Evolutionary conservation across 805 yeast species (phyloP).

Genomic region (Sugiyamaella smithiae): DNA sequence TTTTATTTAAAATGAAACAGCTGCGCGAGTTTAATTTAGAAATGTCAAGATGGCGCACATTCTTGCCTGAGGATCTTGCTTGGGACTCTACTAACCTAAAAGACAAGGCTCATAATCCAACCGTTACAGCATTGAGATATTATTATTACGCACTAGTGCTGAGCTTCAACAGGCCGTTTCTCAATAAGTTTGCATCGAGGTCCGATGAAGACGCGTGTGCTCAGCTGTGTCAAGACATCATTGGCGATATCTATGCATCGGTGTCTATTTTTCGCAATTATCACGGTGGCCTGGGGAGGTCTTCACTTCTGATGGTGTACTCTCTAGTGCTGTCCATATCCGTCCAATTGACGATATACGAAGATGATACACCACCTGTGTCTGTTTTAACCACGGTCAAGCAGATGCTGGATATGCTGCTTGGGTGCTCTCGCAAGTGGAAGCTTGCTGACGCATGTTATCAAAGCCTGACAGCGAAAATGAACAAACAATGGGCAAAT

Average conservation of each 20-base stretch:
- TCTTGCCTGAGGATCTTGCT: neutral
- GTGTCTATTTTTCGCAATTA: neutral
- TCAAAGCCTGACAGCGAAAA: neutral
- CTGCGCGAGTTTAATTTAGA: neutral
- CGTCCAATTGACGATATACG: neutral
- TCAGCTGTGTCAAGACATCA: neutral
- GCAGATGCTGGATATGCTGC: neutral
- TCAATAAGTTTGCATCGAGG: neutral
- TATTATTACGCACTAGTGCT: neutral
- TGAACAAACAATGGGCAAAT: neutral
- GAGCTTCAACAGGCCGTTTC: conserved; percentile 3
- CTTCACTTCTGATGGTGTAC: neutral
- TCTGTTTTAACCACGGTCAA: neutral
- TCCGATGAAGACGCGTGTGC: neutral
- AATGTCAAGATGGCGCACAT: neutral
- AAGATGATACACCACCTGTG: neutral
- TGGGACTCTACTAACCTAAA: neutral
- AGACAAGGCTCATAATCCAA: neutral
- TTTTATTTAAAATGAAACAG: neutral
- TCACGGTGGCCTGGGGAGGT: neutral
- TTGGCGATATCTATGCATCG: neutral
- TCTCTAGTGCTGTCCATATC: neutral
- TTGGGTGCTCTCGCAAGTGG: neutral
- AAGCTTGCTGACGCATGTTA: neutral
- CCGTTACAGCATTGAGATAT: neutral